Evolutionary conservation across 2,329 filamentous ascomycete species (phyloP), one percentile per base, ranked within the genome.

Genomic region (Fusarium protoensiforme): DNA sequence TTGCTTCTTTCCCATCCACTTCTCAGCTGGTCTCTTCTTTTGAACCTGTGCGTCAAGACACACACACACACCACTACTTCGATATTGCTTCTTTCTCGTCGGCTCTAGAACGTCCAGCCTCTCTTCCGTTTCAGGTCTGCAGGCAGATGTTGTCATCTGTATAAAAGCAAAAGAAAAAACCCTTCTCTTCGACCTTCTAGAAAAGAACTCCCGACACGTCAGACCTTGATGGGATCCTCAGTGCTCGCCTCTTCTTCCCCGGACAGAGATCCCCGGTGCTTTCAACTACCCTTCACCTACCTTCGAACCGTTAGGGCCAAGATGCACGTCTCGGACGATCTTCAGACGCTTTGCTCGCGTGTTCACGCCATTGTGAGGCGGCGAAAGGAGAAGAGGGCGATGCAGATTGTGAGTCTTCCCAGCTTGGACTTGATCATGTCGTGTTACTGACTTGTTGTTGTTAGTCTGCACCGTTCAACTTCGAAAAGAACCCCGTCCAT

Each of bases 381-480:
- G 57, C 81, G 84, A 64, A 87, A 85, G 77, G 79, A 81, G 54
- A 85, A 85, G 77, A 60, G 61, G 7, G 78, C 75, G n/a, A 67
- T 86, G 16, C 82, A 86, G 61, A 89, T 89, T 78, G 87, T 88
- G 78, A 70, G 86, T 76, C 46, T 27, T 43, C 51, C 2, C 10
- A 60, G 29, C 22, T n/a, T 53, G 46, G 58, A 66, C 80, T 80
- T 20, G 29, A 27, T 10, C 3, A 53, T 33, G 29, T 7, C 11
- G 22, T 36, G 31, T 35, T 72, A 81, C 71, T 54, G 13, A 10
- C 57, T n/a, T n/a, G 46, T 20, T n/a, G n/a, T 27, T 48, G n/a
- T 18, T 68, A 91, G 89, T 90, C 88, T 58, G 85, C 85, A 11
- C 89, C 89, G 0, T 91, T 89, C 80, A 84, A 90, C 78, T 87